A percentile compares a stretch with the other conserved stretches of the same genome.
These are phyloP conservation scores for Botrytis tulipae DNA, from an alignment of 2,329 filamentous ascomycete species.

Conservation along the genomic window DNA sequence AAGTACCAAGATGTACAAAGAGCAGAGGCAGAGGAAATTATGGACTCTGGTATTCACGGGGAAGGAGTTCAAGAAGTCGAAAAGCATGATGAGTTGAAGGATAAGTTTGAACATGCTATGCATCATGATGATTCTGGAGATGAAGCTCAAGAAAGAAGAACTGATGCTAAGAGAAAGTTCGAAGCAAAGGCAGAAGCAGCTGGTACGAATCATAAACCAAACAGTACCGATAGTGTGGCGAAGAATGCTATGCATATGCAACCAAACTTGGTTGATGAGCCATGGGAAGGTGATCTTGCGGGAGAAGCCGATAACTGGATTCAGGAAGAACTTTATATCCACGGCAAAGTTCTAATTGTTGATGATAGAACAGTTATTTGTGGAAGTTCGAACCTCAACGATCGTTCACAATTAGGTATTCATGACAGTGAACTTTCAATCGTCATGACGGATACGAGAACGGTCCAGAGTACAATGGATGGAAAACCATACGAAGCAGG, in stretches of 20 bases:
- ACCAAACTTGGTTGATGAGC: conserved; percentile 62
- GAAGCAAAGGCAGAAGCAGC: conserved; percentile 46
- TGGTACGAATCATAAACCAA: conserved; percentile 34
- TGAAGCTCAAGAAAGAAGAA: conserved; percentile 42
- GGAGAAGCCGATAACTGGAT: conserved; percentile 85
- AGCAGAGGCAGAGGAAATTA: conserved; percentile 85
- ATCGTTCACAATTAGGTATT: conserved; percentile 80
- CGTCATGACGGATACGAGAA: conserved; percentile 80
- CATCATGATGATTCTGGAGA: conserved; percentile 38
- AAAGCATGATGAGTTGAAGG: conserved; percentile 49
- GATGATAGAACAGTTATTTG: conserved; percentile 85
- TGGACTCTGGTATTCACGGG: conserved; percentile 71
- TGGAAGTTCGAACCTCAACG: conserved; percentile 88
- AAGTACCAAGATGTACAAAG: conserved; percentile 84
- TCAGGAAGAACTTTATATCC: conserved; percentile 94
- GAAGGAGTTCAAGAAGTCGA: conserved; percentile 44
- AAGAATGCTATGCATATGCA: conserved; percentile 78
- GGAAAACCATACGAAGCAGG: conserved; percentile 74
- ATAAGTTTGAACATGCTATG: conserved; percentile 39
- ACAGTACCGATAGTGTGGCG: conserved; percentile 53
- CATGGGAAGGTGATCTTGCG: conserved; percentile 71
- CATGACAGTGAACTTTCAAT: conserved; percentile 92
- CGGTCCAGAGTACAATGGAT: conserved; percentile 71
- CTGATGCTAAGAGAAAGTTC: conserved; percentile 52
- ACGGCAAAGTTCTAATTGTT: conserved; percentile 85